A percentile compares a stretch with the other conserved stretches of the same genome.
phyloP scores from a whole-genome alignment of 1,284 basidiomycete genomes.

The Ustilago hordei region DNA sequence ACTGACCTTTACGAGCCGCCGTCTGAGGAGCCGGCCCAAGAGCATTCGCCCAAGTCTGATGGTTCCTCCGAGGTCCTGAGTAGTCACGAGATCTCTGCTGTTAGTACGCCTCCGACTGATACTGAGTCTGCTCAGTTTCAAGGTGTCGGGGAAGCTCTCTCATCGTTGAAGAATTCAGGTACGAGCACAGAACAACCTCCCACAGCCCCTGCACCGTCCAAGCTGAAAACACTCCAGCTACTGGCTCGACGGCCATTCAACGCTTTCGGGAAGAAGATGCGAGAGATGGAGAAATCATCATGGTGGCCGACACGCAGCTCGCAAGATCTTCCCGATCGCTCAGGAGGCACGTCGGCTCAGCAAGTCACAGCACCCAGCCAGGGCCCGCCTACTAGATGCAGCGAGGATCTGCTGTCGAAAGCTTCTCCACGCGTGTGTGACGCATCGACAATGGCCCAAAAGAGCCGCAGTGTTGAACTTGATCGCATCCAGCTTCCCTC shows the following conservation, averaged over 20 bases:
- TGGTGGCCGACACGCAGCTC: constrained; percentile 33
- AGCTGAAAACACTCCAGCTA: constrained; percentile 40
- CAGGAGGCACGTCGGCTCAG: background rate
- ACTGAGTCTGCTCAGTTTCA: background rate
- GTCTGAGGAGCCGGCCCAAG: background rate
- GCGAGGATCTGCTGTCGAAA: constrained; percentile 36
- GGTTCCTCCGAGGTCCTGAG: background rate
- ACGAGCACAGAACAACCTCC: background rate
- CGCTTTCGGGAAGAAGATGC: constrained; percentile 37
- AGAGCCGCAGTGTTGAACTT: constrained; percentile 37
- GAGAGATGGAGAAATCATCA: constrained; percentile 29
- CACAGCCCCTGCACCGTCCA: constrained; percentile 8
- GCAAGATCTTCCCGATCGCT: constrained; percentile 5
- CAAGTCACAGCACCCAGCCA: background rate
- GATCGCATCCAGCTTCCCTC: constrained; percentile 32
- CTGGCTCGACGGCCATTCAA: constrained; percentile 33
- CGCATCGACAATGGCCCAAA: constrained; percentile 6
- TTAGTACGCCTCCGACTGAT: background rate
- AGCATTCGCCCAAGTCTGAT: background rate
- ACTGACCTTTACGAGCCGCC: constrained; percentile 25
- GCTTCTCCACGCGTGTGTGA: constrained; percentile 26
- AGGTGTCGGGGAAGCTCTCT: background rate
- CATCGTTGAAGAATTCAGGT: background rate
- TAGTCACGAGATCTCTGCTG: background rate
- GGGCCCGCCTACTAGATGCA: constrained; percentile 14